Conservation (phyloP, 73 alveolate species). For the Stentor roeselii region DNA sequence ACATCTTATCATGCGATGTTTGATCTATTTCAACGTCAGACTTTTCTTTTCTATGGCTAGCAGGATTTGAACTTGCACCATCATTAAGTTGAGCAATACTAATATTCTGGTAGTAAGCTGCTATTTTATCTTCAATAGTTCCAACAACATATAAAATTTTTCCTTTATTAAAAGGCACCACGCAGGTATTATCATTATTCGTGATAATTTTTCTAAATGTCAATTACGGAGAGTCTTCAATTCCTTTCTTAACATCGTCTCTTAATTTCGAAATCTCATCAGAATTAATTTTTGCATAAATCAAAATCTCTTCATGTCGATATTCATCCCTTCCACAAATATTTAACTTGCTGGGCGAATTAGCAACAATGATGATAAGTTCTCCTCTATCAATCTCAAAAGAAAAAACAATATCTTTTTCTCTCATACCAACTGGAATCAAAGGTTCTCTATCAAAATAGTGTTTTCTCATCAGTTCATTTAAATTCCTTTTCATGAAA, state of each 20-base stretch:
- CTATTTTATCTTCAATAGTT: slow-evolving; percentile 5
- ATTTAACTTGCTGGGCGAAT: slow-evolving; percentile 2
- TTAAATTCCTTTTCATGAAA: background rate
- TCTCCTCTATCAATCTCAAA: slow-evolving; percentile 24
- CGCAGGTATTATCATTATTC: background rate
- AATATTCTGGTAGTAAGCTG: slow-evolving; percentile 4
- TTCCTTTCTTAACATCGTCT: background rate
- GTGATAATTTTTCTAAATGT: background rate
- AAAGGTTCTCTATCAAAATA: background rate
- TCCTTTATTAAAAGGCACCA: background rate
- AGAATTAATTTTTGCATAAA: background rate
- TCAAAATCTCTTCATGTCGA: slow-evolving; percentile 6
- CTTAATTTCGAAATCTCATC: background rate
- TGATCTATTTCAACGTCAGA: background rate
- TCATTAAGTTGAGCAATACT: background rate
- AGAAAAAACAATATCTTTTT: background rate
- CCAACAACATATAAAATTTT: background rate
- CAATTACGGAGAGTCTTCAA: background rate
- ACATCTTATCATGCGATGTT: background rate
- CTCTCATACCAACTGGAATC: background rate
- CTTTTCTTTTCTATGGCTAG: background rate
- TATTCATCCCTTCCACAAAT: slow-evolving; percentile 17
- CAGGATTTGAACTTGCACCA: background rate
- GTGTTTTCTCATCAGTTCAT: background rate
- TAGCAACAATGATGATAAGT: background rate